Evolutionary conservation across 768 basidiomycete genomes (phyloP).

Genomic region (Pleurotus ostreatus): DNA sequence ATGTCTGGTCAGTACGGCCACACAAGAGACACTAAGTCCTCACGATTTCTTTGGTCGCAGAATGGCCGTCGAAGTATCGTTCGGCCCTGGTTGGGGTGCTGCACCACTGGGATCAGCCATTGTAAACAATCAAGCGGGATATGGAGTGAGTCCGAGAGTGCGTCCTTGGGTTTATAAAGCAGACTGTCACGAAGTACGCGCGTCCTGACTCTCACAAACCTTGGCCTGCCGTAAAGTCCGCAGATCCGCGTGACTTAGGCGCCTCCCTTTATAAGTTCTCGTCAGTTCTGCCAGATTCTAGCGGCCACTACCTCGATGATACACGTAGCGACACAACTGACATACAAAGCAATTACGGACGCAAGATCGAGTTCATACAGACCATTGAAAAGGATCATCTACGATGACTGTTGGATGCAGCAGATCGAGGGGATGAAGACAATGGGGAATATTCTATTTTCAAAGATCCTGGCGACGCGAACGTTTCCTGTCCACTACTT

Average conservation of each 20-base stretch:
- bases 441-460: too few species aligned
- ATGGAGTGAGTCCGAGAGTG: slow-evolving; percentile 14
- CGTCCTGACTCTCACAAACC: slow-evolving; percentile 10
- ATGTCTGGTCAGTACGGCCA: slow-evolving; percentile 14
- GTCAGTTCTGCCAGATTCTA: neutral
- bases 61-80: slow-evolving; percentile 94
- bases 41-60: slow-evolving; percentile 97
- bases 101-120: slow-evolving; percentile 86
- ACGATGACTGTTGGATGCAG: too few species aligned
- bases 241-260: slow-evolving; percentile 6
- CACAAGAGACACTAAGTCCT: slow-evolving; percentile 27
- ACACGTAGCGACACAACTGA: neutral
- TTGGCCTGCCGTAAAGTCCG: slow-evolving; percentile 8
- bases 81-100: slow-evolving; percentile 75
- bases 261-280: neutral
- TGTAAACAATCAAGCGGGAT: slow-evolving; percentile 16
- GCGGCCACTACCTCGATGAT: neutral
- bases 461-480: too few species aligned
- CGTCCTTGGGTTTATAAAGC: neutral
- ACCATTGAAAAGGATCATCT: too few species aligned
- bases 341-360: too few species aligned
- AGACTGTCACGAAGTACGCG: slow-evolving; percentile 10
- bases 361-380: too few species aligned
- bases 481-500: too few species aligned
- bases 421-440: too few species aligned